Evolutionary conservation across 371 early-diverging fungal species (phyloP), one percentile per base, ranked within the genome.

Genomic region (Mucor lusitanicus): DNA sequence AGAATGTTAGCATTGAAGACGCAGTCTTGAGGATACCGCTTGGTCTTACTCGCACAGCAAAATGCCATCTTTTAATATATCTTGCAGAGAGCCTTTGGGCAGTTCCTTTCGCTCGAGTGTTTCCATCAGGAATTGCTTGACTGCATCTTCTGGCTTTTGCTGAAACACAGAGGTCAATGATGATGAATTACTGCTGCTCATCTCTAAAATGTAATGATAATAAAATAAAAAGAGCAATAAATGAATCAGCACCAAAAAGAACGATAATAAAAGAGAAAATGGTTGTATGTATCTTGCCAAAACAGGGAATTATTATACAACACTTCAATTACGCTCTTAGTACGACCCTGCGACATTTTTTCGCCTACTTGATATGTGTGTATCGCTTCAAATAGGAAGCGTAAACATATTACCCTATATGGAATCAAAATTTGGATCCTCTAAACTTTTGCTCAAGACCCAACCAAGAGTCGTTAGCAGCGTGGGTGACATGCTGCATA

Each of bases 61-160:
- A 19, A 78, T 73, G 11, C 83, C 83, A 64, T 83, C 83, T 53
- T 80, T 77, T 9, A 83, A 55, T 28, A 79, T 74, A 11, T 77
- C 68, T n/a, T 76, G 73, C 6, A 83, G 65, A 53, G 80, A 70
- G 6, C 75, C 68, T 6, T 67, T 62, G 27, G 68, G 71, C 37
- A 82, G 58, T 15, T 62, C 67, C 19, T 61, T 63, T 7, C 63
- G 25, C 13, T 66, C 71, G 6, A 79, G 37, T 3, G 76, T 71
- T 12, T 71, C 59, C 53, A 68, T 69, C 12, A 82, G 19, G 39
- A 78, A 82, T n/a, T 69, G 56, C 48, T 64, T 75, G 6, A 69
- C 82, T 13, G 70, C 69, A 30, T 62, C 63, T 65, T 72, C 72
- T 46, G 55, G 59, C n/a, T 62, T 13, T 70, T 70, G 55, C 50